A percentile compares a stretch with the other conserved stretches of the same genome.
These are phyloP conservation scores for Tetrapisispora namnaoensis DNA, from an alignment of 805 yeast genomes.

Conservation along the genomic window DNA sequence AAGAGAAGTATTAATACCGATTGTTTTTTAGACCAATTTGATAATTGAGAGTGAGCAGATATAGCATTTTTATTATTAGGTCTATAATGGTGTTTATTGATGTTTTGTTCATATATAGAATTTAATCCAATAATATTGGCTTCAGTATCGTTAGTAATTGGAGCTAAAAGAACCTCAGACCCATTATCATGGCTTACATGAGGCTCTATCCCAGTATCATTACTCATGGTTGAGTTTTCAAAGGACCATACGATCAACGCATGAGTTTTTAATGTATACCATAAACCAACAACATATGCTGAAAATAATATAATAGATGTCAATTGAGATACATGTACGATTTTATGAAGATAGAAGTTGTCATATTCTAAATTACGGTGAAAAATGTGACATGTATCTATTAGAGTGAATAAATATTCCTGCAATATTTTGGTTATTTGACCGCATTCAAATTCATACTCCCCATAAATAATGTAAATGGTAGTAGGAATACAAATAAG, in stretches of 20 bases:
- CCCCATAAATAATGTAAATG: conserved; percentile 79
- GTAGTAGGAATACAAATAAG: conserved; percentile 89
- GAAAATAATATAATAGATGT: conserved; percentile 74
- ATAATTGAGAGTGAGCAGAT: conserved; percentile 32
- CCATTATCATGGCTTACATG: conserved; percentile 8
- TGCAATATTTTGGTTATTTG: too few relatives aligned
- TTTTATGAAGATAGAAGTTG: conserved; percentile 50
- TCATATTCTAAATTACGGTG: conserved; percentile 58
- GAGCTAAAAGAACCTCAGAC: conserved; percentile 1
- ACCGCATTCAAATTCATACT: not conserved
- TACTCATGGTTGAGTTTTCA: not conserved
- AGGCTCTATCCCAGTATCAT: conserved; percentile 40
- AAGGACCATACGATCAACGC: conserved; percentile 82
- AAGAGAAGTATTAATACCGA: conserved; percentile 71
- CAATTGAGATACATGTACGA: conserved; percentile 70
- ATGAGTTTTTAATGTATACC: conserved; percentile 91
- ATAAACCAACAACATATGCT: conserved; percentile 79
- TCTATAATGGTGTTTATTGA: not conserved
- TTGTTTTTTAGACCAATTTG: conserved; percentile 87
- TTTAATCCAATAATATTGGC: not conserved
- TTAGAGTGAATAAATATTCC: conserved; percentile 4
- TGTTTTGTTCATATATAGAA: not conserved
- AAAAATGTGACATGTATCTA: conserved; percentile 48
- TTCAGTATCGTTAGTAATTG: conserved; percentile 61
- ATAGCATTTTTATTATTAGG: not conserved